Evolutionary conservation across 805 yeast genomes (phyloP).

Genomic region (Martiniozyma abietophila): DNA sequence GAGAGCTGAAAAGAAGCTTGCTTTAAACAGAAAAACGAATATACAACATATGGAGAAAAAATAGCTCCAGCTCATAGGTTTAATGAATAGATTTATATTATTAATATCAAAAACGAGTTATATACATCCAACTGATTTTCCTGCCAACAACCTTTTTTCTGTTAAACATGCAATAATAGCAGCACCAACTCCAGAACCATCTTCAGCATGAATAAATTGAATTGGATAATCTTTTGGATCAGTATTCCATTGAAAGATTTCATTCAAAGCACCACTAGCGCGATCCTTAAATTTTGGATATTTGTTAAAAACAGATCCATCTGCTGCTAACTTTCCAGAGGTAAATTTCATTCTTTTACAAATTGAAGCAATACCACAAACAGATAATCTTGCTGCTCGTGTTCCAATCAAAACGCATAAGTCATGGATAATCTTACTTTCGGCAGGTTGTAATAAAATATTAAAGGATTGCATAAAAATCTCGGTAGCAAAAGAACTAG

Average conservation of each 20-base stretch:
- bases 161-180: slow-evolving; percentile 96
- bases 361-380: slow-evolving; percentile 93
- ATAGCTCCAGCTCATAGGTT: too few relatives aligned
- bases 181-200: slow-evolving; percentile 98
- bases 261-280: slow-evolving; percentile 81
- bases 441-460: slow-evolving; percentile 61
- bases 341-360: slow-evolving; percentile 74
- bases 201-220: slow-evolving; percentile 42
- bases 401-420: slow-evolving; percentile 83
- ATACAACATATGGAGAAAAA: too few relatives aligned
- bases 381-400: slow-evolving; percentile 85
- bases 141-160: slow-evolving; percentile 61
- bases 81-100: too few relatives aligned
- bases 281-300: slow-evolving; percentile 88
- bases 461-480: slow-evolving; percentile 52
- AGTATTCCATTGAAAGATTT: slow-evolving; percentile 70
- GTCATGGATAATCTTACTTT: slow-evolving; percentile 74
- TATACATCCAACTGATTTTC: slow-evolving; percentile 44
- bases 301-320: slow-evolving; percentile 90
- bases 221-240: slow-evolving; percentile 20
- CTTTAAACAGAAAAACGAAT: too few relatives aligned
- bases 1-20: too few relatives aligned
- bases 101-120: too few relatives aligned
- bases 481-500: slow-evolving; percentile 63
- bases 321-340: slow-evolving; percentile 88